A percentile compares a stretch with the other conserved stretches of the same genome.
These are phyloP conservation scores for Neofusicoccum sp. DNA, from an alignment of 2,329 filamentous ascomycete genomes.

Conservation along the genomic window DNA sequence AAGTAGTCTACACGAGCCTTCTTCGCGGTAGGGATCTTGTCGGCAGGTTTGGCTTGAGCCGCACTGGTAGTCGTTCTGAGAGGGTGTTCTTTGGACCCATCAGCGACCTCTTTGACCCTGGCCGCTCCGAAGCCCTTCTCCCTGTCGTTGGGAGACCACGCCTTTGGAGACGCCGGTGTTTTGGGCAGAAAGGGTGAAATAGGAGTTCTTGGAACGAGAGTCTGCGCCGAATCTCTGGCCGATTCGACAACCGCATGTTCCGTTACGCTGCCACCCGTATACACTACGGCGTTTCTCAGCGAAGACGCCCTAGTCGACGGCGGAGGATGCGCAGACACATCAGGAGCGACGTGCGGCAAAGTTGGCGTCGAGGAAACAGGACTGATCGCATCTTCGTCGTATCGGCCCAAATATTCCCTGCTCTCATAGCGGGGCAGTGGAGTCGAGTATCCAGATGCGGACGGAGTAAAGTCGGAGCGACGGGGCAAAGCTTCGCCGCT, in stretches of 20 bases:
- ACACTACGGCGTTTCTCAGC: slow-evolving; percentile 17
- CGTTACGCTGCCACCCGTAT: slow-evolving; percentile 1
- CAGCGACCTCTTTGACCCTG: slow-evolving; percentile 11
- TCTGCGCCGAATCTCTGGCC: slow-evolving; percentile 17
- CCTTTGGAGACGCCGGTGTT: background rate
- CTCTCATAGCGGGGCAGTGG: slow-evolving; percentile 20
- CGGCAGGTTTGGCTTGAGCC: background rate
- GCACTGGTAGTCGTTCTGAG: slow-evolving; percentile 6
- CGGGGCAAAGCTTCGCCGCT: slow-evolving; percentile 14
- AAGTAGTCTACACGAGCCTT: slow-evolving; percentile 49
- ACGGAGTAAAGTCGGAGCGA: slow-evolving; percentile 16
- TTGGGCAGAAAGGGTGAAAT: slow-evolving; percentile 11
- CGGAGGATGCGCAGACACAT: background rate
- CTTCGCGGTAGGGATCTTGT: slow-evolving; percentile 12
- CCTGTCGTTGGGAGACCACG: slow-evolving; percentile 17
- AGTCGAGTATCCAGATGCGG: slow-evolving; percentile 19
- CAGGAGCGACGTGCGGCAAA: slow-evolving; percentile 1
- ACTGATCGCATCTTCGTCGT: slow-evolving; percentile 19
- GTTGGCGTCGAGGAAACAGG: slow-evolving; percentile 17
- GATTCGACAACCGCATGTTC: slow-evolving; percentile 11
- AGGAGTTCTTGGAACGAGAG: slow-evolving; percentile 11
- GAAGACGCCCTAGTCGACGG: slow-evolving; percentile 13
- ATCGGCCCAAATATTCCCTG: slow-evolving; percentile 12
- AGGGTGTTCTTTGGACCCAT: slow-evolving; percentile 15
- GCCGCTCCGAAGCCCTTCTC: slow-evolving; percentile 12